phyloP scores from a whole-genome alignment of 176 grass and related monocot genomes.

The Phyllostachys edulis region DNA sequence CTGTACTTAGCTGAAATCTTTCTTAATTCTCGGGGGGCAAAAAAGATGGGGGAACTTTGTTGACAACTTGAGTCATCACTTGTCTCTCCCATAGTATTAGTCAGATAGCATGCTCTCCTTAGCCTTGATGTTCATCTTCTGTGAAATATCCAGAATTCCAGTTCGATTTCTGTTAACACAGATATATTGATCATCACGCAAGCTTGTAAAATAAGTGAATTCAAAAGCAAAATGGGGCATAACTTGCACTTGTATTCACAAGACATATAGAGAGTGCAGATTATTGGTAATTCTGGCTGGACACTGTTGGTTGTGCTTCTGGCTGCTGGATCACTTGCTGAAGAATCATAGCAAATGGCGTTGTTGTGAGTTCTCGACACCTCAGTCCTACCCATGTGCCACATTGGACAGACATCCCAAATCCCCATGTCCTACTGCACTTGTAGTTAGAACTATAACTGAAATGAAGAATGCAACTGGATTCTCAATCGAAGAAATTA shows the following conservation, averaged over 20 bases:
- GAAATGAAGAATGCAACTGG: background rate
- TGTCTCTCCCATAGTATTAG: background rate
- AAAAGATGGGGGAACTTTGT: background rate
- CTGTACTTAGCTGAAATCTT: background rate
- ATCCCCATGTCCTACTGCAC: background rate
- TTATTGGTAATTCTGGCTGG: background rate
- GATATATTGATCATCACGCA: background rate
- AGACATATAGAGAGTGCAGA: background rate
- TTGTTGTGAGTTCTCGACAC: background rate
- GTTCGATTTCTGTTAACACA: background rate
- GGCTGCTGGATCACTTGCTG: background rate
- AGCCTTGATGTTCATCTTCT: background rate
- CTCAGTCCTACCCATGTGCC: background rate
- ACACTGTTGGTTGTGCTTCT: background rate
- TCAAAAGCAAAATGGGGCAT: background rate
- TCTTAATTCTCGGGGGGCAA: background rate
- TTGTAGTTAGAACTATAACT: background rate
- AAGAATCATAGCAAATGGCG: background rate
- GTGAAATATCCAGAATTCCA: background rate
- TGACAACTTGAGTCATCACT: background rate
- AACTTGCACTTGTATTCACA: background rate
- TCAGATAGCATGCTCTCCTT: background rate
- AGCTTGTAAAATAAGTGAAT: background rate
- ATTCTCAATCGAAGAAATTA: background rate
- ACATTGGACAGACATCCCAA: background rate